Percentiles rank a stretch among this genome's conserved stretches.
These are phyloP conservation scores for Hymenoscyphus occultus DNA, from an alignment of 2,329 filamentous ascomycete genomes.

Conservation along the genomic window DNA sequence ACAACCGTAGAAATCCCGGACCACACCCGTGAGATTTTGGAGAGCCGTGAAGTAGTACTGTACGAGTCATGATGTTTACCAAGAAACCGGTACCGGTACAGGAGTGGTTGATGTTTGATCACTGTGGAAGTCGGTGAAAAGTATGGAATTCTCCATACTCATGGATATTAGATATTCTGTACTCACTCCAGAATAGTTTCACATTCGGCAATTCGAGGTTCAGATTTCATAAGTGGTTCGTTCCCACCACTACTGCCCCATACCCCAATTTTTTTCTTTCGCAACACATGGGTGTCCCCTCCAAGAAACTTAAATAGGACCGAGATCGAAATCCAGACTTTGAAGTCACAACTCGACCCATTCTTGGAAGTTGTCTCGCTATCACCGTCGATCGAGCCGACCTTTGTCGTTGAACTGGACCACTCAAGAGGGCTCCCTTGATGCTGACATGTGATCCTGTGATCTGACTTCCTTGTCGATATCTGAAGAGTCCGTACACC, in stretches of 20 bases:
- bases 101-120: background rate
- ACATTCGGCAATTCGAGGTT: background rate
- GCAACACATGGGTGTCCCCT: background rate
- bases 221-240: background rate
- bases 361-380: background rate
- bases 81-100: background rate
- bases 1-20: background rate
- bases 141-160: background rate
- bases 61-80: conserved; percentile 1
- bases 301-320: conserved; percentile 1
- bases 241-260: background rate
- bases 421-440: background rate
- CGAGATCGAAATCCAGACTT: conserved; percentile 4
- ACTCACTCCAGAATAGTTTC: background rate
- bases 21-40: background rate
- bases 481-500: background rate
- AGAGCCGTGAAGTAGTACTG: background rate
- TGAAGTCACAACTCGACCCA: background rate
- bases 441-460: conserved; percentile 2
- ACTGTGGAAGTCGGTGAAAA: background rate
- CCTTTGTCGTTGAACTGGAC: conserved; percentile 4
- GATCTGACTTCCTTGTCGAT: background rate
- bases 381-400: background rate
- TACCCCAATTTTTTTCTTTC: background rate
- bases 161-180: background rate